phyloP scores from a whole-genome alignment of 345 rosid species.

The Mallotus nudiflorus region DNA sequence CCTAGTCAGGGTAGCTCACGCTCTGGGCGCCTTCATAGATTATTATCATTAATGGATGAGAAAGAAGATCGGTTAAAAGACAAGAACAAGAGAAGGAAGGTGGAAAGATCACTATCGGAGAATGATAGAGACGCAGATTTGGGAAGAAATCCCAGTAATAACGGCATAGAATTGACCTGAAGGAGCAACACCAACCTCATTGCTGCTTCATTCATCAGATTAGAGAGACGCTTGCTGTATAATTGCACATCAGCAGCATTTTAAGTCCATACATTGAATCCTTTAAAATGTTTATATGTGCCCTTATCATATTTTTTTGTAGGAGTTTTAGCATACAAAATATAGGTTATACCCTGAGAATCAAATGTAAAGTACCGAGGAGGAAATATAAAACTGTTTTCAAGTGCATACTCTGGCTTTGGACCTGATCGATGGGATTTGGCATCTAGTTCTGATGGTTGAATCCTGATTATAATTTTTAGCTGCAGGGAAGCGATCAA shows the following conservation, averaged over 20 bases:
- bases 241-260: neutral
- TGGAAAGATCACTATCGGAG: slow-evolving; percentile 40
- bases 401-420: too few species aligned
- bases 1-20: slow-evolving; percentile 29
- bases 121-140: slow-evolving; percentile 25
- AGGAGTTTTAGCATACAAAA: neutral
- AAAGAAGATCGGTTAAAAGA: slow-evolving; percentile 49
- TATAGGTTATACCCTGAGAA: neutral
- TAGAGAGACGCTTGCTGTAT: neutral
- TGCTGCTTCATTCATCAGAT: neutral
- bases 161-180: slow-evolving; percentile 14
- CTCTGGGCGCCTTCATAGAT: slow-evolving; percentile 49
- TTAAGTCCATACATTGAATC: neutral
- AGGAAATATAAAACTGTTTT: neutral
- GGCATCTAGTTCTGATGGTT: too few species aligned
- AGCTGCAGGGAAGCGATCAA: neutral
- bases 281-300: neutral
- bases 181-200: neutral
- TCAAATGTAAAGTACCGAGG: neutral
- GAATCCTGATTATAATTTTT: neutral
- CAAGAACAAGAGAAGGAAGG: slow-evolving; percentile 53
- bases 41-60: slow-evolving; percentile 78
- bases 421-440: too few species aligned
- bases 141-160: slow-evolving; percentile 18
- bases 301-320: neutral